Evolutionary conservation across 2,329 filamentous ascomycete species (phyloP).

Genomic region (Pleomassaria siparia): DNA sequence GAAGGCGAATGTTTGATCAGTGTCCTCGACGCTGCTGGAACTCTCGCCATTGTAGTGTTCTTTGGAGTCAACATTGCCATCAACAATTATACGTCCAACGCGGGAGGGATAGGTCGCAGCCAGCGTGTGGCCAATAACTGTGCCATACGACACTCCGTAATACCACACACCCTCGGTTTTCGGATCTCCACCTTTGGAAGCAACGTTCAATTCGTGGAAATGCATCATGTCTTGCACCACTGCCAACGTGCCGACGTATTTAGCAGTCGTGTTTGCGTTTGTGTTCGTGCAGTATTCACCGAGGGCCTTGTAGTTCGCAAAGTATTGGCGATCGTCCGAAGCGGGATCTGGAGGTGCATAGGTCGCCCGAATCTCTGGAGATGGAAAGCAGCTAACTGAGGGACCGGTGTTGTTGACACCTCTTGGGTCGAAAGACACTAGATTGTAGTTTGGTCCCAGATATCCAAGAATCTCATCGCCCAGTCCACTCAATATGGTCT

Average conservation of each 20-base stretch:
- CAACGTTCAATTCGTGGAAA: slow-evolving; percentile 8
- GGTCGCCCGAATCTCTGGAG: background rate
- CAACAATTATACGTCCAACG: slow-evolving; percentile 29
- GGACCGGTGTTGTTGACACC: slow-evolving; percentile 41
- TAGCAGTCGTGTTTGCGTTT: slow-evolving; percentile 8
- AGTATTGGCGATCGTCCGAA: background rate
- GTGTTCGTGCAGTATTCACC: background rate
- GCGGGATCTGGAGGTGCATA: background rate
- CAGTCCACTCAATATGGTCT: slow-evolving; percentile 4
- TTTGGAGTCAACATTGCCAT: slow-evolving; percentile 42
- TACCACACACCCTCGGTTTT: slow-evolving; percentile 30
- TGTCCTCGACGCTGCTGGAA: background rate
- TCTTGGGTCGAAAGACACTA: slow-evolving; percentile 46
- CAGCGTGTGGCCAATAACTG: slow-evolving; percentile 30
- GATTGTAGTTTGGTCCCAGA: slow-evolving; percentile 32
- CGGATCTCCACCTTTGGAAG: slow-evolving; percentile 3
- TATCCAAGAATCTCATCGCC: slow-evolving; percentile 1
- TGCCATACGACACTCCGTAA: slow-evolving; percentile 48
- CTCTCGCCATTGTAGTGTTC: slow-evolving; percentile 2
- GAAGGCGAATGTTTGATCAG: slow-evolving; percentile 29
- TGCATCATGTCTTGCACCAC: slow-evolving; percentile 17
- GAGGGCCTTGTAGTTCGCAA: background rate
- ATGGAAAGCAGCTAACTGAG: slow-evolving; percentile 32
- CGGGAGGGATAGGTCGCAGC: slow-evolving; percentile 20
- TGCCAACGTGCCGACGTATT: slow-evolving; percentile 13